Conservation (phyloP, 2,329 filamentous ascomycete species). For the Fusarium buharicum region DNA sequence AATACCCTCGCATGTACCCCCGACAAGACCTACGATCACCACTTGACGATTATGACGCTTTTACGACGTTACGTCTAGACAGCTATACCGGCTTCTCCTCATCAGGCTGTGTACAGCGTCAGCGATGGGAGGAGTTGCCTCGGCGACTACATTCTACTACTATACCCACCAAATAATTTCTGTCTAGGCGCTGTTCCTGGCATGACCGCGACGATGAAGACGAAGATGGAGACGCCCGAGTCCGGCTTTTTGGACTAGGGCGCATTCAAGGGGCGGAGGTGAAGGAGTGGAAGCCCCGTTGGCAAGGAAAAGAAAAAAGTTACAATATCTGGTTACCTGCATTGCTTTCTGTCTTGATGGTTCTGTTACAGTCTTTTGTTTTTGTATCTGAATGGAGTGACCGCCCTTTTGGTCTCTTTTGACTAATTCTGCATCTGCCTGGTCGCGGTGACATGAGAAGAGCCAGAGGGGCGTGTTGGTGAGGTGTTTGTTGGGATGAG, state of each 20-base stretch:
- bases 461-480: constrained; percentile 15
- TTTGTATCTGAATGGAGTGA: constrained; percentile 16
- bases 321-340: constrained; percentile 39
- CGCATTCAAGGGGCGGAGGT: constrained; percentile 29
- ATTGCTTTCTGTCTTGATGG: constrained; percentile 33
- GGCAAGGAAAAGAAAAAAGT: constrained; percentile 46
- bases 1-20: constrained; percentile 48
- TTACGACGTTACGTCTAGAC: constrained; percentile 61
- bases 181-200: constrained; percentile 50
- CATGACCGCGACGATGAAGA: constrained; percentile 50
- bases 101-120: constrained; percentile 46
- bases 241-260: constrained; percentile 32
- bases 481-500: constrained; percentile 13
- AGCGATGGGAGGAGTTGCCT: constrained; percentile 49
- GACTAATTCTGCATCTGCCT: constrained; percentile 44
- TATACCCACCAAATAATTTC: constrained; percentile 56
- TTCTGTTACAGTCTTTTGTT: constrained; percentile 31
- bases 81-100: constrained; percentile 52
- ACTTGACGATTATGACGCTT: constrained; percentile 60
- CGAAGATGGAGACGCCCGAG: constrained; percentile 35
- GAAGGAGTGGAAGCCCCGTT: constrained; percentile 27
- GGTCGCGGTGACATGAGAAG: constrained; percentile 38
- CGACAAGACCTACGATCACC: constrained; percentile 51
- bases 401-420: constrained; percentile 19
- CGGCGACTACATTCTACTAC: constrained; percentile 53